Evolutionary conservation across 2,329 filamentous ascomycete species (phyloP).

Genomic region (Thyridium curvatum): DNA sequence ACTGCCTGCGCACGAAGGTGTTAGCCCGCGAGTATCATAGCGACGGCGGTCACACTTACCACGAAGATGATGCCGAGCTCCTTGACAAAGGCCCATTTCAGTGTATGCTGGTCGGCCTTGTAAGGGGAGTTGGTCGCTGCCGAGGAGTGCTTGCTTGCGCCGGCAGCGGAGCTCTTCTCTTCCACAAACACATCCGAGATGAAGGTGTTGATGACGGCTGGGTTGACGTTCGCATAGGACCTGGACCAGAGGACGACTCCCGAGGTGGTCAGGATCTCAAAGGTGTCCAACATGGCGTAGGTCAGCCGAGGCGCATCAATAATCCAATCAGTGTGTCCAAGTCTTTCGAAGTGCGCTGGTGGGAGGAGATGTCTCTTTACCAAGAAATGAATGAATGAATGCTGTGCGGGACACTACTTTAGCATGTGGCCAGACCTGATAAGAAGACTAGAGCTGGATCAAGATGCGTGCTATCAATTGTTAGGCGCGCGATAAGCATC

Average conservation of each 20-base stretch:
- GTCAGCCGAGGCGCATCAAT: too few species aligned
- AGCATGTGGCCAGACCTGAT: too few species aligned
- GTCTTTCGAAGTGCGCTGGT: too few species aligned
- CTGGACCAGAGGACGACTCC: constrained; percentile 96
- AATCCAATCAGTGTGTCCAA: too few species aligned
- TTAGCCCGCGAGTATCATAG: too few species aligned
- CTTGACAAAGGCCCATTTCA: constrained; percentile 91
- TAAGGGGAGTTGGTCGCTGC: constrained; percentile 66
- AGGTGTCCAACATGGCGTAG: constrained; percentile 78
- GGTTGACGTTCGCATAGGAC: constrained; percentile 72
- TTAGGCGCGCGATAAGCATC: too few species aligned
- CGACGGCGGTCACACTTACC: constrained; percentile 39
- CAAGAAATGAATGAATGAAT: too few species aligned
- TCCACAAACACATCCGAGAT: constrained; percentile 98
- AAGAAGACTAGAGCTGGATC: too few species aligned
- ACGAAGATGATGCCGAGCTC: constrained; percentile 95
- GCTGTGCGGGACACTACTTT: too few species aligned
- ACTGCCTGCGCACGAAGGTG: constrained; percentile 69
- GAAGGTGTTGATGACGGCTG: constrained; percentile 84
- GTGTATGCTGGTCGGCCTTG: constrained; percentile 85
- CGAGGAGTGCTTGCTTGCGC: constrained; percentile 52
- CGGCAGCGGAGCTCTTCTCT: constrained; percentile 64
- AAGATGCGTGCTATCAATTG: too few species aligned
- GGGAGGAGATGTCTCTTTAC: too few species aligned
- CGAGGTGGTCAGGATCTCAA: constrained; percentile 93